A percentile compares a stretch with the other conserved stretches of the same genome.
Evolutionary conservation across 1,139 yeast species (phyloP).

Genomic region (Blastobotrys serpentis): DNA sequence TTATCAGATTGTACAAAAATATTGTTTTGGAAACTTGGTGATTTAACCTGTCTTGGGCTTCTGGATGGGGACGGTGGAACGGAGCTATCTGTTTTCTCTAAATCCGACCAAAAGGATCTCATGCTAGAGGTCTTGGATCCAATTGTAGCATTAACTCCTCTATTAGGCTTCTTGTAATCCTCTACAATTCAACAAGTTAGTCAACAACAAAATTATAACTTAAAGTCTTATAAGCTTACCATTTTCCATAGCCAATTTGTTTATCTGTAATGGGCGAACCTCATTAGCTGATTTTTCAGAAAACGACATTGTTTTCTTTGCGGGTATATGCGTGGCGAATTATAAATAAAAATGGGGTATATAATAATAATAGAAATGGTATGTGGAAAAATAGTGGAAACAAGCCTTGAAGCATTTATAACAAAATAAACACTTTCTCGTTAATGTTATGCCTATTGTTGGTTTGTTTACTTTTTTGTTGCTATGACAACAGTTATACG

Average conservation of each 20-base stretch:
- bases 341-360: background rate
- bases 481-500: background rate
- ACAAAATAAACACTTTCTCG: background rate
- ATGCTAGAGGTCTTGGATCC: constrained; percentile 30
- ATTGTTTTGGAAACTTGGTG: constrained; percentile 22
- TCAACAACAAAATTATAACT: background rate
- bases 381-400: too few relatives aligned
- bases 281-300: constrained; percentile 6
- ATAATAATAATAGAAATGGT: constrained; percentile 2
- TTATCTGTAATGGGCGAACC: constrained; percentile 18
- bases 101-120: constrained; percentile 35
- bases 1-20: constrained; percentile 25
- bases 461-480: constrained; percentile 3
- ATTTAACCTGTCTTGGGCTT: constrained; percentile 6
- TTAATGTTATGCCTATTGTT: background rate
- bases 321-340: background rate
- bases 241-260: constrained; percentile 12
- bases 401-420: background rate
- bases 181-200: constrained; percentile 8
- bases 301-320: constrained; percentile 3
- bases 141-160: constrained; percentile 13
- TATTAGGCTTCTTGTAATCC: constrained; percentile 3
- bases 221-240: constrained; percentile 2
- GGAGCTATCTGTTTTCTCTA: constrained; percentile 27
- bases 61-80: constrained; percentile 14